Evolutionary conservation across 2,329 filamentous ascomycete genomes (phyloP).

Genomic region (Zarea fungicola): DNA sequence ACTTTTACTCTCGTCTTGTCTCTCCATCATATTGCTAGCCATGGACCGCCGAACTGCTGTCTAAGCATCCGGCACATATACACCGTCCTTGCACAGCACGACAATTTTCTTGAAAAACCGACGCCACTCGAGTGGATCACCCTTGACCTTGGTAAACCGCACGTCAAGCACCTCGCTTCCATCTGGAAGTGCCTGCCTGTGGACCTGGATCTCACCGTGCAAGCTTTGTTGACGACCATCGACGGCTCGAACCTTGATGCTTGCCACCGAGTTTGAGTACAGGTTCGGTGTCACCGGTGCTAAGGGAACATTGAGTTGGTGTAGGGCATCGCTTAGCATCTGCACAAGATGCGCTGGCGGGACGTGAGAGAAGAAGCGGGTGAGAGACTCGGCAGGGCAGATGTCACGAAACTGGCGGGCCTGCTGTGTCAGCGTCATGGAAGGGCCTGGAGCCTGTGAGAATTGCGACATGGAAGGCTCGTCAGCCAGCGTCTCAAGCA

Average conservation of each 20-base stretch:
- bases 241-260: slow-evolving; percentile 67
- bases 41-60: slow-evolving; percentile 15
- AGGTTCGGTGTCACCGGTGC: slow-evolving; percentile 42
- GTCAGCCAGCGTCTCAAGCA: slow-evolving; percentile 65
- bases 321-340: slow-evolving; percentile 73
- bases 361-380: slow-evolving; percentile 85
- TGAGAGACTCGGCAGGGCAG: slow-evolving; percentile 78
- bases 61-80: slow-evolving; percentile 51
- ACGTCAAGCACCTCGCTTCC: slow-evolving; percentile 69
- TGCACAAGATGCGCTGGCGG: slow-evolving; percentile 70
- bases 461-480: slow-evolving; percentile 88
- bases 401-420: slow-evolving; percentile 88
- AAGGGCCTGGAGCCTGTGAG: slow-evolving; percentile 69
- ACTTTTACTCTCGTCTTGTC: background rate
- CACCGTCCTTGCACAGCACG: slow-evolving; percentile 77
- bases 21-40: background rate
- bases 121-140: slow-evolving; percentile 94
- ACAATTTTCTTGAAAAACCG: slow-evolving; percentile 96
- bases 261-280: slow-evolving; percentile 52
- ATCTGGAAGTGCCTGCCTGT: slow-evolving; percentile 55
- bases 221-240: slow-evolving; percentile 69
- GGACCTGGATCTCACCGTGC: slow-evolving; percentile 70
- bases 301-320: slow-evolving; percentile 77
- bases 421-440: slow-evolving; percentile 80
- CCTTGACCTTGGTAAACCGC: slow-evolving; percentile 88